A percentile compares a stretch with the other conserved stretches of the same genome.
These are phyloP conservation scores for Euphorbia pulcherrima DNA, from an alignment of 345 rosid genomes.

Conservation along the genomic window DNA sequence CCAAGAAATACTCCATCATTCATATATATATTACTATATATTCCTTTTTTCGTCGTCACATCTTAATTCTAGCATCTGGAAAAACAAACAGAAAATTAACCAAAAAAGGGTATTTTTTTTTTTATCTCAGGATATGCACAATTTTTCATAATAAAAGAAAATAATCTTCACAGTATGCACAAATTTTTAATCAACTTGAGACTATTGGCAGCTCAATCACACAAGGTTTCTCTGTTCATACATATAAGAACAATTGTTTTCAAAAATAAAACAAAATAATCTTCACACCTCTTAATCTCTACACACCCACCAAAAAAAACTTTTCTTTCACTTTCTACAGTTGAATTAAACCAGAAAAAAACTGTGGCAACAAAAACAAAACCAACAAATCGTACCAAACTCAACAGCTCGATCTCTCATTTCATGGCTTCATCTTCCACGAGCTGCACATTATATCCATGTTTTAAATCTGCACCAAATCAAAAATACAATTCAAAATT, in stretches of 20 bases:
- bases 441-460: slow-evolving; percentile 50
- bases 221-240: slow-evolving; percentile 15
- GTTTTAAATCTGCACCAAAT: slow-evolving; percentile 54
- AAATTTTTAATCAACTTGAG: not conserved
- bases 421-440: slow-evolving; percentile 36
- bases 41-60: too few relatives aligned
- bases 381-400: slow-evolving; percentile 6
- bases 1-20: too few relatives aligned
- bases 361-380: slow-evolving; percentile 5
- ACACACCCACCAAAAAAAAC: slow-evolving; percentile 17
- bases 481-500: slow-evolving; percentile 13
- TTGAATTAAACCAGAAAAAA: slow-evolving; percentile 31
- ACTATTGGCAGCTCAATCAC: not conserved
- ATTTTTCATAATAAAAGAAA: too few relatives aligned
- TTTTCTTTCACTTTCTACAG: slow-evolving; percentile 28
- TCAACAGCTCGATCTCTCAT: not conserved
- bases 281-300: slow-evolving; percentile 28
- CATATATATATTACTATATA: too few relatives aligned
- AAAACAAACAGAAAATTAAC: too few relatives aligned
- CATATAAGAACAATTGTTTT: slow-evolving; percentile 20
- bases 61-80: too few relatives aligned
- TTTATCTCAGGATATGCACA: too few relatives aligned
- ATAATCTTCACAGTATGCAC: too few relatives aligned
- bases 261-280: slow-evolving; percentile 7
- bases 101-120: too few relatives aligned